Evolutionary conservation across 2,329 filamentous ascomycete genomes (phyloP).

Genomic region (Pyrenochaeta sp.): DNA sequence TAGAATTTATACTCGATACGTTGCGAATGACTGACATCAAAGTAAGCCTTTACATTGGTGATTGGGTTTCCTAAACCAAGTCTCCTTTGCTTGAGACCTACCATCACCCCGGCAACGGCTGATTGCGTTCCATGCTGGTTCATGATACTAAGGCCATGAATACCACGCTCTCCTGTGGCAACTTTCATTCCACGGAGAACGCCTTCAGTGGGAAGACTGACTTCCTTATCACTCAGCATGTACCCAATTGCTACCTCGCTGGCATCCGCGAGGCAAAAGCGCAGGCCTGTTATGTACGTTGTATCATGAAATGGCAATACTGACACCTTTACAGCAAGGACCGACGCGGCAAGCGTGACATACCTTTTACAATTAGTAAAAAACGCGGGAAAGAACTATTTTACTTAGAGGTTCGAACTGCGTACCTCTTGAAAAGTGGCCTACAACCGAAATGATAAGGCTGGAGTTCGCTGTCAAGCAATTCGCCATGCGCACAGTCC

Average conservation of each 20-base stretch:
- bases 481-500: slow-evolving; percentile 12
- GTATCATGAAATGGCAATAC: slow-evolving; percentile 7
- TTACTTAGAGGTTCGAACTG: too few relatives aligned
- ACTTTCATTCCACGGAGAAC: slow-evolving; percentile 4
- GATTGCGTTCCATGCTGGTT: not conserved
- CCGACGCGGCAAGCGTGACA: not conserved
- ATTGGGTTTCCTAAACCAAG: slow-evolving; percentile 3
- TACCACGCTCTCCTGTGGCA: slow-evolving; percentile 5
- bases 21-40: slow-evolving; percentile 1
- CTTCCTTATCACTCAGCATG: slow-evolving; percentile 6
- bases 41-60: slow-evolving; percentile 5
- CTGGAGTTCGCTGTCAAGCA: slow-evolving; percentile 7
- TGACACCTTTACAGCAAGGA: slow-evolving; percentile 8
- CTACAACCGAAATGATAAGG: slow-evolving; percentile 13
- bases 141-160: slow-evolving; percentile 8
- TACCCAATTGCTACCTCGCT: slow-evolving; percentile 7
- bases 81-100: not conserved
- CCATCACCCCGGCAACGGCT: not conserved
- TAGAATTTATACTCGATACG: not conserved
- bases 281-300: slow-evolving; percentile 12
- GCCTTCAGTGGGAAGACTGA: not conserved
- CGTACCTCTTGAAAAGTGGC: slow-evolving; percentile 8
- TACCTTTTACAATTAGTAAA: too few relatives aligned
- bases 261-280: slow-evolving; percentile 6
- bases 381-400: too few relatives aligned